A percentile compares a stretch with the other conserved stretches of the same genome.
phyloP scores from a whole-genome alignment of 129 eudicot species.

The Flaveria ramosissima region DNA sequence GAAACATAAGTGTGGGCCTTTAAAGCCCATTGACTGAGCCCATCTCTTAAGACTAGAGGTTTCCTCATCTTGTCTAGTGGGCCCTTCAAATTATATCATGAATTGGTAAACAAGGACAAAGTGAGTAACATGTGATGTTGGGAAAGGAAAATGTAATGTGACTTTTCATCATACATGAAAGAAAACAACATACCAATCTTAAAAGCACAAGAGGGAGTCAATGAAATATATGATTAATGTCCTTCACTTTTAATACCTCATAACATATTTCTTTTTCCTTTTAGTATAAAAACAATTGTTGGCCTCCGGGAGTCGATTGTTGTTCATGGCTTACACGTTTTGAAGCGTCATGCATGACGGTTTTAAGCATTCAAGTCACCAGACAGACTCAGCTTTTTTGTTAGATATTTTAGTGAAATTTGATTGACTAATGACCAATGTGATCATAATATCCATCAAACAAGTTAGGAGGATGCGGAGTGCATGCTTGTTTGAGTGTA shows the following conservation, averaged over 20 bases:
- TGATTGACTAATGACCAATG: too few relatives aligned
- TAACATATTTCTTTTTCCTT: not conserved
- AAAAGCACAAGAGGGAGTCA: conserved; percentile 3
- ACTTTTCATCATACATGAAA: conserved; percentile 38
- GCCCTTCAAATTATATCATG: conserved; percentile 31
- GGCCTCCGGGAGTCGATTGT: too few relatives aligned
- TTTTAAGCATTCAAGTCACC: too few relatives aligned
- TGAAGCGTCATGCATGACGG: too few relatives aligned
- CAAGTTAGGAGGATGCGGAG: too few relatives aligned
- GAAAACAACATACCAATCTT: conserved; percentile 9
- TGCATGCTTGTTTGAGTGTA: too few relatives aligned
- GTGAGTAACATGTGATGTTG: conserved; percentile 44
- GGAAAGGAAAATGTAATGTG: conserved; percentile 27
- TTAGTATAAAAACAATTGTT: too few relatives aligned
- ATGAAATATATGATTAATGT: conserved; percentile 6
- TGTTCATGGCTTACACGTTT: too few relatives aligned
- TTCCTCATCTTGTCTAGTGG: conserved; percentile 29
- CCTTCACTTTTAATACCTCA: not conserved
- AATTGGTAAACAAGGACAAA: conserved; percentile 40
- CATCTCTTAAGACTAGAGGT: conserved; percentile 23
- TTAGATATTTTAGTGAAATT: too few relatives aligned
- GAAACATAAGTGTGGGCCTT: conserved; percentile 19
- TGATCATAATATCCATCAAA: too few relatives aligned
- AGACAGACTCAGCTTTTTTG: too few relatives aligned
- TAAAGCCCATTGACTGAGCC: conserved; percentile 43